These are phyloP conservation scores for Eragrostis tef DNA, from an alignment of 202 grass and related monocot species.

Conservation along the genomic window DNA sequence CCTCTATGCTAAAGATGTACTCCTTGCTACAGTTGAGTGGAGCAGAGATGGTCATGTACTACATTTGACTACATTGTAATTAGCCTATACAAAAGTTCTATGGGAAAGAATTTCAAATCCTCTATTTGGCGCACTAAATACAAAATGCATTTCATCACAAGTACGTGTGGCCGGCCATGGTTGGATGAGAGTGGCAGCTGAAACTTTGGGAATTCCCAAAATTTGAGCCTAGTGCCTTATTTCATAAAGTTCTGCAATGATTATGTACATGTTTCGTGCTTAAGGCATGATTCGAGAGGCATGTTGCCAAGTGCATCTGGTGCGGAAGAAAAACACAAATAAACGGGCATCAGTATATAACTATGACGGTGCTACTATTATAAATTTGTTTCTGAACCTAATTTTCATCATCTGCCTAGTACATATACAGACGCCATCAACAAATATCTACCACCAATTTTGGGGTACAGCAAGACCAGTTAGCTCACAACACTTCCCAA, in stretches of 20 bases:
- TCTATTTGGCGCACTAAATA: too few species aligned
- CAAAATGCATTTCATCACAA: too few species aligned
- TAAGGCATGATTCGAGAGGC: not conserved
- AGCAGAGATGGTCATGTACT: constrained; percentile 53
- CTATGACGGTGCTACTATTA: not conserved
- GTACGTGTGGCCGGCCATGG: too few species aligned
- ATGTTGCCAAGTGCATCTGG: not conserved
- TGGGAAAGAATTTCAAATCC: constrained; percentile 56
- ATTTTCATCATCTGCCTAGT: not conserved
- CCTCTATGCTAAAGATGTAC: constrained; percentile 51
- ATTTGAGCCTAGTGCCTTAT: not conserved
- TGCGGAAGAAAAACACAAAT: not conserved
- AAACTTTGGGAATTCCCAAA: not conserved
- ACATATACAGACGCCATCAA: not conserved
- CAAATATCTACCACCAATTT: not conserved
- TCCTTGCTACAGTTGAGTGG: constrained; percentile 43
- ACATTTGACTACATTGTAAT: constrained; percentile 69
- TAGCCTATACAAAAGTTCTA: constrained; percentile 80
- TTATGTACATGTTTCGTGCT: not conserved
- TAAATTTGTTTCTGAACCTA: not conserved
- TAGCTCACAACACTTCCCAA: not conserved
- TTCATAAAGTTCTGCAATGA: not conserved
- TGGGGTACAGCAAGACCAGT: not conserved
- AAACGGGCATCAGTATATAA: not conserved
- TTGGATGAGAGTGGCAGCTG: too few species aligned